Conservation (phyloP, 768 basidiomycete genomes). For the Kwoniella botswanensis region DNA sequence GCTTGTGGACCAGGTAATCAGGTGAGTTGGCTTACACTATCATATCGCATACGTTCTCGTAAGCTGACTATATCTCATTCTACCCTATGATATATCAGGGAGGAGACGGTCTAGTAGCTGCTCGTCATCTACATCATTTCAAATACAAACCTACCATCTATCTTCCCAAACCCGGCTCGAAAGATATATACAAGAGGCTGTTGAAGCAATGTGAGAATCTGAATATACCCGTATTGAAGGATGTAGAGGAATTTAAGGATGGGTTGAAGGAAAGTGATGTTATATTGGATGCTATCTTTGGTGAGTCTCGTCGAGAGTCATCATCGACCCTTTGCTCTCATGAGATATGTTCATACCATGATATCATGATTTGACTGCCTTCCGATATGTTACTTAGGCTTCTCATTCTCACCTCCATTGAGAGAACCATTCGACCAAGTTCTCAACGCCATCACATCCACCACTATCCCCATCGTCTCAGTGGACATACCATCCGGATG, state of each 20-base stretch:
- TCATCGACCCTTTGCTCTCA: not conserved
- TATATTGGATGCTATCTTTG: constrained; percentile 94
- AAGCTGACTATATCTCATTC: too few relatives aligned
- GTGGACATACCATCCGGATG: constrained; percentile 98
- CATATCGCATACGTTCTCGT: too few relatives aligned
- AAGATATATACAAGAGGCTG: constrained; percentile 91
- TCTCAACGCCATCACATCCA: constrained; percentile 69
- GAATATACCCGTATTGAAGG: constrained; percentile 73
- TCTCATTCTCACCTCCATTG: constrained; percentile 91
- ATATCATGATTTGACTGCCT: too few relatives aligned
- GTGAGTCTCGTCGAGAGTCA: constrained; percentile 45
- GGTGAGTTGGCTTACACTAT: too few relatives aligned
- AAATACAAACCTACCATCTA: constrained; percentile 87
- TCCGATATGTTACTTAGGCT: constrained; percentile 60
- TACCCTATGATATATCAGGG: too few relatives aligned
- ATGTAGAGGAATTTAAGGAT: constrained; percentile 60
- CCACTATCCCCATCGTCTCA: constrained; percentile 80
- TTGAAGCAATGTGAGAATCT: constrained; percentile 87
- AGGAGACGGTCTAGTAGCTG: constrained; percentile 95
- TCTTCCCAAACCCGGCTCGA: constrained; percentile 94
- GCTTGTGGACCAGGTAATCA: constrained; percentile 98
- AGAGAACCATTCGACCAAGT: constrained; percentile 83
- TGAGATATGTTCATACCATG: too few relatives aligned
- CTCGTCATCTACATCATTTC: constrained; percentile 91
- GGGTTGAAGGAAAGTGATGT: constrained; percentile 64